phyloP scores from a whole-genome alignment of 139 green algal species.

The Edaphochlamys debaryana region DNA sequence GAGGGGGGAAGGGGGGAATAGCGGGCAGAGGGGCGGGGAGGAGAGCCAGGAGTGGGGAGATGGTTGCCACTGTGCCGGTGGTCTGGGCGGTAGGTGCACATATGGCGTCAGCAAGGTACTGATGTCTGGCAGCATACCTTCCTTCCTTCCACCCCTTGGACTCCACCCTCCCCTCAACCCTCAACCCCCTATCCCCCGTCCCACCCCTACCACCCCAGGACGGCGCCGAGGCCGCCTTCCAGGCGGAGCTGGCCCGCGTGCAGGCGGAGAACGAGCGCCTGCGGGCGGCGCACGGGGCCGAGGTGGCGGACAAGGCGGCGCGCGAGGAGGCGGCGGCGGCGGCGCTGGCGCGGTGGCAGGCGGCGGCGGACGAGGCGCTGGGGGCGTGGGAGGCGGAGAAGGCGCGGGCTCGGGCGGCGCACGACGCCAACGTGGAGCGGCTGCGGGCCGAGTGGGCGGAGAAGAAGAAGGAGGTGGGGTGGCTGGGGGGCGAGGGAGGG shows the following conservation, averaged over 20 bases:
- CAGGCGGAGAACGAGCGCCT: conserved; percentile 44
- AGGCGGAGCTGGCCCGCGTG: conserved; percentile 2
- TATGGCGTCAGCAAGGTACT: too few species aligned
- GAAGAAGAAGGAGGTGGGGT: conserved; percentile 36
- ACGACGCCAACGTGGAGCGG: conserved; percentile 13
- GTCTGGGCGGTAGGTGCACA: too few species aligned
- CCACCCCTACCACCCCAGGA: not conserved
- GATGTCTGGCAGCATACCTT: too few species aligned
- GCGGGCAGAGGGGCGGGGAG: too few species aligned
- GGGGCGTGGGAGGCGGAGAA: conserved; percentile 21
- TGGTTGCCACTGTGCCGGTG: not conserved
- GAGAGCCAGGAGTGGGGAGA: too few species aligned
- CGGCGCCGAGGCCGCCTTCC: not conserved
- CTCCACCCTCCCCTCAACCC: too few species aligned
- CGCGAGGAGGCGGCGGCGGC: conserved; percentile 34
- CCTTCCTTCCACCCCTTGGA: too few species aligned
- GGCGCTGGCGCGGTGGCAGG: conserved; percentile 27
- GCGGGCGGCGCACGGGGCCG: conserved; percentile 28
- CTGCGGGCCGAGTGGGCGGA: conserved; percentile 32
- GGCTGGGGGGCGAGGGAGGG: not conserved
- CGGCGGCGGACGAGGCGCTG: not conserved
- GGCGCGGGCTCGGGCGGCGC: not conserved
- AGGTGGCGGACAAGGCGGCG: conserved; percentile 41
- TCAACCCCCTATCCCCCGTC: too few species aligned
- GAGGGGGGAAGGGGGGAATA: too few species aligned